phyloP scores from a whole-genome alignment of 2,329 filamentous ascomycete genomes.

The Hypoxylon sp. region DNA sequence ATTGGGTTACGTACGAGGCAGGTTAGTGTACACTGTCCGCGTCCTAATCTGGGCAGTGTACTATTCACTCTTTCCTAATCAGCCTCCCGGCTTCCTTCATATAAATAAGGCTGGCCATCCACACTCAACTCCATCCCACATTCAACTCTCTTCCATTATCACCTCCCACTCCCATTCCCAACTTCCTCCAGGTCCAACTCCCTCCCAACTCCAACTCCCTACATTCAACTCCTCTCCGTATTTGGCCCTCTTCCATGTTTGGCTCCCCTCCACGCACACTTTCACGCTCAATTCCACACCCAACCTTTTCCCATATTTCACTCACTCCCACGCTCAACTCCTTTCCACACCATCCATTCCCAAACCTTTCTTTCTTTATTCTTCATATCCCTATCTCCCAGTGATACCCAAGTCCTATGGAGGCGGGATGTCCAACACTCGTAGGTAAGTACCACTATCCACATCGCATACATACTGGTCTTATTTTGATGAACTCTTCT shows the following conservation, averaged over 20 bases:
- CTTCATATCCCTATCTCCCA: background rate
- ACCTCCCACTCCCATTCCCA: no score
- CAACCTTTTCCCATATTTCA: no score
- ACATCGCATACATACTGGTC: background rate
- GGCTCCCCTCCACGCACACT: no score
- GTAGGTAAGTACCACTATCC: background rate
- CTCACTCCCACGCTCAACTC: background rate
- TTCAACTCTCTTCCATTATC: no score
- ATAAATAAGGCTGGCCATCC: background rate
- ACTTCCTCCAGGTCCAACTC: no score
- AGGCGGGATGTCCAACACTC: background rate
- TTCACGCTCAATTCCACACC: no score
- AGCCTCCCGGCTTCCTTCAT: background rate
- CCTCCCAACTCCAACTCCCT: no score
- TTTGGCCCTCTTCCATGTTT: no score
- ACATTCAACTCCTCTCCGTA: no score
- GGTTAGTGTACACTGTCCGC: no score
- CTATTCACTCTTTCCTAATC: background rate
- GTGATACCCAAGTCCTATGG: background rate
- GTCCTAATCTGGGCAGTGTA: background rate
- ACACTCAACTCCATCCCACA: background rate
- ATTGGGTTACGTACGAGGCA: no score
- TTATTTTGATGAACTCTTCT: background rate
- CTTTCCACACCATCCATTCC: background rate
- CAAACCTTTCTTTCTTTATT: background rate